phyloP scores from a whole-genome alignment of 257 asterid species.

The Echites panduratus region DNA sequence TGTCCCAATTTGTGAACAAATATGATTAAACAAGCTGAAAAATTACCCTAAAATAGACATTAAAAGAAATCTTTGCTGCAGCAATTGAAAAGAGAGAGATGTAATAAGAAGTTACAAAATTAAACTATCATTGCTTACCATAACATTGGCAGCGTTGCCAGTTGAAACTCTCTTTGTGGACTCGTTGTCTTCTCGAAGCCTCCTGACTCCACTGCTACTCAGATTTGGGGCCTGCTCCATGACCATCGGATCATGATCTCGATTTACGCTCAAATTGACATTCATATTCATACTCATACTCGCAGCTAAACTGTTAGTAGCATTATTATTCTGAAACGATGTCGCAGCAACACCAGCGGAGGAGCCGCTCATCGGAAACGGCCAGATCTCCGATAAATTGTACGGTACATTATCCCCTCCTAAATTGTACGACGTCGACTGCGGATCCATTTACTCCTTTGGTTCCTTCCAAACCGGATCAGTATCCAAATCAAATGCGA shows the following conservation, averaged over 20 bases:
- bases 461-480: conserved; percentile 9
- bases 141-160: conserved; percentile 23
- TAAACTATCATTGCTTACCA: conserved; percentile 16
- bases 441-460: conserved; percentile 30
- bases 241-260: conserved; percentile 25
- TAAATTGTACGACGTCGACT: conserved; percentile 17
- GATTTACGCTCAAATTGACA: conserved; percentile 7
- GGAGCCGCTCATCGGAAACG: conserved; percentile 18
- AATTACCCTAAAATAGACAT: neutral
- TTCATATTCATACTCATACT: conserved; percentile 12
- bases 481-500: neutral
- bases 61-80: neutral
- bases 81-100: neutral
- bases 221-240: conserved; percentile 23
- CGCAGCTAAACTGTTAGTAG: conserved; percentile 10
- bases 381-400: conserved; percentile 41
- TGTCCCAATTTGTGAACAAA: neutral
- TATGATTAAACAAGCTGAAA: neutral
- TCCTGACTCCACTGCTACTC: conserved; percentile 17
- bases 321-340: conserved; percentile 20
- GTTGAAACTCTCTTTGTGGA: conserved; percentile 28
- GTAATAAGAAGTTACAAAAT: neutral
- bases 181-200: conserved; percentile 31
- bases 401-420: conserved; percentile 21
- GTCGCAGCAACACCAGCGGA: conserved; percentile 8